phyloP scores from a whole-genome alignment of 83 land plant species.

The Diphasiastrum complanatum region DNA sequence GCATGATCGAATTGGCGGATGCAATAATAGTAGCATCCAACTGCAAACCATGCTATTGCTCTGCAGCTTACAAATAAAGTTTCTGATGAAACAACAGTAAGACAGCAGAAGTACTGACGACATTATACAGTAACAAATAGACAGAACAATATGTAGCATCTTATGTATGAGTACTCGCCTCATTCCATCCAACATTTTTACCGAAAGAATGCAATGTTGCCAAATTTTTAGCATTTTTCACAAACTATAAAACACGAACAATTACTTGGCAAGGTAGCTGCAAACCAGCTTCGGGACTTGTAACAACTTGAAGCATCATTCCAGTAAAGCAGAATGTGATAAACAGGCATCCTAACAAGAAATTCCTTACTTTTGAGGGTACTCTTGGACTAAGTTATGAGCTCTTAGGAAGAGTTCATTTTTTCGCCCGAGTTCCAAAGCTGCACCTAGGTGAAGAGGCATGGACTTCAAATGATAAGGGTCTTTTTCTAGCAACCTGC shows the following conservation, averaged over 20 bases:
- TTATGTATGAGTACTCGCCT: no score
- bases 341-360: neutral
- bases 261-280: no score
- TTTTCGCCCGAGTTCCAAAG: conserved; percentile 88
- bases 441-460: conserved; percentile 81
- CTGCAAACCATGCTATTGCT: conserved; percentile 97
- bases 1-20: conserved; percentile 89
- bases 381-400: conserved; percentile 85
- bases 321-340: no score
- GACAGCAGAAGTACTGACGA: neutral
- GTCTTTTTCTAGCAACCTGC: conserved; percentile 82
- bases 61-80: no score
- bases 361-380: conserved; percentile 79
- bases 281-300: no score
- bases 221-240: no score
- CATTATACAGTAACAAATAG: neutral
- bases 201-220: no score
- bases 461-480: conserved; percentile 83
- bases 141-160: neutral
- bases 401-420: conserved; percentile 93
- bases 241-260: no score
- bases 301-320: no score
- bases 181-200: no score
- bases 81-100: no score
- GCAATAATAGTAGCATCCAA: conserved; percentile 95